Conservation (phyloP, 129 eudicot genomes). For the Flaveria trinervia region DNA sequence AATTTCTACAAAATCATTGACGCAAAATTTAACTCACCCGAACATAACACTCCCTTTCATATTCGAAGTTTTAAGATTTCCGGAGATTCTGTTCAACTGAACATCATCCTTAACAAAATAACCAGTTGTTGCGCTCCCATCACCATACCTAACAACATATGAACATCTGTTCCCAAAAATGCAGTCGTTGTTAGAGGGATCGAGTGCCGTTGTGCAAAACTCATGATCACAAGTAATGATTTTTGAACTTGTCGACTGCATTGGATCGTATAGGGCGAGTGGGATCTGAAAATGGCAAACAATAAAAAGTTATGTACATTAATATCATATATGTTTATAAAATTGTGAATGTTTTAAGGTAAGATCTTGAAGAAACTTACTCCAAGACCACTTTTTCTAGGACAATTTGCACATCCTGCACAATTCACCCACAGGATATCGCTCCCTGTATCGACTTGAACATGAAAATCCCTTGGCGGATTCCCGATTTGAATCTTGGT, state of each 20-base stretch:
- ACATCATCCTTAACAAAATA: constrained; percentile 64
- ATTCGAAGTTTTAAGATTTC: constrained; percentile 58
- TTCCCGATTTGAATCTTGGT: constrained; percentile 73
- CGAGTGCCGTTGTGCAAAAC: constrained; percentile 46
- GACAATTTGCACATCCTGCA: constrained; percentile 69
- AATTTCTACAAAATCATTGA: constrained; percentile 1
- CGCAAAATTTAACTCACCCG: constrained; percentile 55
- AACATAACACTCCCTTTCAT: constrained; percentile 69
- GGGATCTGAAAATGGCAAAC: constrained; percentile 45
- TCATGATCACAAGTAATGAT: constrained; percentile 64
- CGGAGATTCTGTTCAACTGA: constrained; percentile 56
- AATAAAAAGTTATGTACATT: background rate
- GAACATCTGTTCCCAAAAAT: constrained; percentile 54
- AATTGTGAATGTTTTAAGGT: background rate
- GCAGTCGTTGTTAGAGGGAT: constrained; percentile 49
- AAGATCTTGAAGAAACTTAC: constrained; percentile 41
- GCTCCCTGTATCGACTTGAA: constrained; percentile 94
- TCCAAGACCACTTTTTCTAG: constrained; percentile 62
- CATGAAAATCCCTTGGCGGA: constrained; percentile 68
- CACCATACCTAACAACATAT: constrained; percentile 80
- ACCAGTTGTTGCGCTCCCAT: constrained; percentile 83
- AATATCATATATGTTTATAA: background rate
- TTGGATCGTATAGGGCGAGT: constrained; percentile 58
- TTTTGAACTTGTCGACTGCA: constrained; percentile 53
- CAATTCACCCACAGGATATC: constrained; percentile 90